Evolutionary conservation across 805 yeast genomes (phyloP).

Genomic region (Starmerella kuoi): DNA sequence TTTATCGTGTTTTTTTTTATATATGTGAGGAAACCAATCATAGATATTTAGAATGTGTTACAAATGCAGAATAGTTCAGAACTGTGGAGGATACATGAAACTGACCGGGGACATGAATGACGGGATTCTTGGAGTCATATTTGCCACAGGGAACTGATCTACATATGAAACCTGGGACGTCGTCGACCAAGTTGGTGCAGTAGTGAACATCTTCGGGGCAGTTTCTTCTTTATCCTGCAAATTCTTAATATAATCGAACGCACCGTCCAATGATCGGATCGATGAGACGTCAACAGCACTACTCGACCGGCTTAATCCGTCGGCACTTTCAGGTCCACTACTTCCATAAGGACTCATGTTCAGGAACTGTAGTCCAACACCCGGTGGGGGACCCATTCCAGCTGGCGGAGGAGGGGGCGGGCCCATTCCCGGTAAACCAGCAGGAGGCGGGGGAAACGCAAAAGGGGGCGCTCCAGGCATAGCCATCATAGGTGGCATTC

Average conservation of each 20-base stretch:
- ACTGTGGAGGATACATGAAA: slow-evolving; percentile 10
- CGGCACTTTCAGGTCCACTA: not conserved
- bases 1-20: too few species aligned
- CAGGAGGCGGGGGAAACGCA: slow-evolving; percentile 10
- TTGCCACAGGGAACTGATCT: slow-evolving; percentile 15
- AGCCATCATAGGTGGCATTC: slow-evolving; percentile 19
- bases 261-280: not conserved
- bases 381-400: slow-evolving; percentile 15
- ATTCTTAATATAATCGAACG: not conserved
- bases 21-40: too few species aligned
- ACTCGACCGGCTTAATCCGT: not conserved
- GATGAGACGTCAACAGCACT: slow-evolving; percentile 2
- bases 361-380: not conserved
- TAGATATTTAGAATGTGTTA: too few species aligned
- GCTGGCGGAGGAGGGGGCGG: slow-evolving; percentile 19
- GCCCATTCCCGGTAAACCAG: slow-evolving; percentile 17
- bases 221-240: slow-evolving; percentile 32
- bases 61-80: not conserved
- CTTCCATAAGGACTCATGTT: not conserved
- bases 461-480: slow-evolving; percentile 9
- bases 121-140: slow-evolving; percentile 7
- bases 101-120: slow-evolving; percentile 8
- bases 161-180: slow-evolving; percentile 11
- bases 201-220: slow-evolving; percentile 14
- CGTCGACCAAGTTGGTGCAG: slow-evolving; percentile 20